A percentile compares a stretch with the other conserved stretches of the same genome.
These are phyloP conservation scores for Phytophthora boehmeriae DNA, from an alignment of 352 stramenopile genomes.

Conservation along the genomic window DNA sequence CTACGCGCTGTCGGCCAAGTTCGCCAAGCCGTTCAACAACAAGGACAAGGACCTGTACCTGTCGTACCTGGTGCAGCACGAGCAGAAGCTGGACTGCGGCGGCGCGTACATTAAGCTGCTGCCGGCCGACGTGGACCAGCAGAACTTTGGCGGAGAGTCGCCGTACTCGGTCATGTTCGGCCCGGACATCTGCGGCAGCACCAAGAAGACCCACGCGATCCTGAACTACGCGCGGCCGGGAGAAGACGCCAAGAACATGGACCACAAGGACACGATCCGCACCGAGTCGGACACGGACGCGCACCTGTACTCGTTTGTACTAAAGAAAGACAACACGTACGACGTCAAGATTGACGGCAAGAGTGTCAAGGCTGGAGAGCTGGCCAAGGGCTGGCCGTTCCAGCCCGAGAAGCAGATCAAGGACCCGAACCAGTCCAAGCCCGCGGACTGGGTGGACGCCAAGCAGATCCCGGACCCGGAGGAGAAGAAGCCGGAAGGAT, in stretches of 20 bases:
- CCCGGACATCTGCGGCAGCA: conserved; percentile 98
- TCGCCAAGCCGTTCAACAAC: conserved; percentile 90
- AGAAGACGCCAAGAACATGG: conserved; percentile 91
- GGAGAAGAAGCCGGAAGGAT: conserved; percentile 97
- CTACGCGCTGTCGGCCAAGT: conserved; percentile 96
- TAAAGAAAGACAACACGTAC: conserved; percentile 98
- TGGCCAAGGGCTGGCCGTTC: conserved; percentile 97
- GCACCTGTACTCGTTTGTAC: conserved; percentile 98
- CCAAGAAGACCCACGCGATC: conserved; percentile 98
- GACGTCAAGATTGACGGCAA: conserved; percentile 97
- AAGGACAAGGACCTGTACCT: conserved; percentile 91
- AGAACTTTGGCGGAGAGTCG: conserved; percentile 95
- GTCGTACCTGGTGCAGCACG: conserved; percentile 98
- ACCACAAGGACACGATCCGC: conserved; percentile 89
- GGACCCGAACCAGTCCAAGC: conserved; percentile 96
- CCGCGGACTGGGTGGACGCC: conserved; percentile 98
- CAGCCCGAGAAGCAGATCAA: conserved; percentile 96
- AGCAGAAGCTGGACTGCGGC: conserved; percentile 98
- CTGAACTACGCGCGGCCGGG: conserved; percentile 97
- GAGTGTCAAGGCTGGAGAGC: conserved; percentile 89
- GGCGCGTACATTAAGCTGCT: conserved; percentile 99
- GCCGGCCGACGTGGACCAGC: conserved; percentile 90
- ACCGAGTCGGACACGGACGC: conserved; percentile 84
- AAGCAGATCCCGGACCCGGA: conserved; percentile 97
- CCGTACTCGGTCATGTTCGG: conserved; percentile 99